Percentiles rank a stretch among this genome's conserved stretches.
Evolutionary conservation across 768 basidiomycete genomes (phyloP).

Genomic region (Tephrocybe sp.): DNA sequence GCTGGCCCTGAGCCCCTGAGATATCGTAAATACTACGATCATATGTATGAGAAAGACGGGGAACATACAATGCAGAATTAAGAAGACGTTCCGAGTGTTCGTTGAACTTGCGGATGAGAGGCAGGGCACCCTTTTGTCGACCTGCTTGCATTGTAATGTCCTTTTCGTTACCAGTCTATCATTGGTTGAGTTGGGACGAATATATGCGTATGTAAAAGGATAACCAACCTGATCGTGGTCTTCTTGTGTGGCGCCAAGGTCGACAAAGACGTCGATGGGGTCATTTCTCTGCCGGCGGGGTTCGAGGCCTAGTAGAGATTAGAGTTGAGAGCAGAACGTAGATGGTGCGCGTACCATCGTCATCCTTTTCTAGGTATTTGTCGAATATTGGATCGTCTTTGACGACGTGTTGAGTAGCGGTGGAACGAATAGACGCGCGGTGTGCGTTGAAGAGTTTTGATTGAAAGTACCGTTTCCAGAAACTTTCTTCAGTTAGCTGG

Average conservation of each 20-base stretch:
- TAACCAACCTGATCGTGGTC: conserved; percentile 81
- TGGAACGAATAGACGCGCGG: conserved; percentile 87
- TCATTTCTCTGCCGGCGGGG: conserved; percentile 69
- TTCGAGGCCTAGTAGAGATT: conserved; percentile 56
- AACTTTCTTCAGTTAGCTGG: conserved; percentile 86
- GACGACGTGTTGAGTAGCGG: conserved; percentile 79
- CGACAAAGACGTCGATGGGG: conserved; percentile 73
- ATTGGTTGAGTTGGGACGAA: background rate
- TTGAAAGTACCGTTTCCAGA: conserved; percentile 97
- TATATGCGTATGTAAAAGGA: conserved; percentile 2
- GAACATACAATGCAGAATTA: conserved; percentile 66
- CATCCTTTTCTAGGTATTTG: conserved; percentile 92
- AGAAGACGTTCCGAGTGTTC: conserved; percentile 92
- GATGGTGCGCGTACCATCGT: conserved; percentile 67
- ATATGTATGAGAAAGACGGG: background rate
- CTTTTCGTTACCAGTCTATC: conserved; percentile 81
- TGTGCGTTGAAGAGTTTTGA: conserved; percentile 95
- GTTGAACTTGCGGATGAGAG: conserved; percentile 95
- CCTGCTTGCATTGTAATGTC: conserved; percentile 98
- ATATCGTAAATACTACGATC: background rate
- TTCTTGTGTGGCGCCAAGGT: conserved; percentile 83
- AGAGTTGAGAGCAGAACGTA: background rate
- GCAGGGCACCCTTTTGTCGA: conserved; percentile 80
- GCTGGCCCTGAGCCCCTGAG: conserved; percentile 54
- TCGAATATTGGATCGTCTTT: conserved; percentile 94